Conservation (phyloP, 2,329 filamentous ascomycete genomes). For the Ceratocystis cacaofunesta region DNA sequence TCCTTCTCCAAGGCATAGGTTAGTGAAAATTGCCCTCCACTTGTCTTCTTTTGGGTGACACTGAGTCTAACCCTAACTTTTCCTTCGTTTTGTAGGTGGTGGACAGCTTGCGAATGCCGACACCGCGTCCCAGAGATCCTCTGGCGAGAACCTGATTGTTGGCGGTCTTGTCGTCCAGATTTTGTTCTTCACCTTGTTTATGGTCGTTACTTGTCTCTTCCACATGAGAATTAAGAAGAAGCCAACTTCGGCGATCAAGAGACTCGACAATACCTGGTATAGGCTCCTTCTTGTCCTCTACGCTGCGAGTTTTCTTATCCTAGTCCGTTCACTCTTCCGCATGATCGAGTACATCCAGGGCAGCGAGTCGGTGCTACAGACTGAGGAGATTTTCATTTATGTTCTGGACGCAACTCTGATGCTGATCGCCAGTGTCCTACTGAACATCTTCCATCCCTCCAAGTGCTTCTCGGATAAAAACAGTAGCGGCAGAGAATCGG, state of each 20-base stretch:
- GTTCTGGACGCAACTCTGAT: conserved; percentile 31
- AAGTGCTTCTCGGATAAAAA: background rate
- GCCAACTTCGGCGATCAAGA: conserved; percentile 19
- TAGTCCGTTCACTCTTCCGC: conserved; percentile 34
- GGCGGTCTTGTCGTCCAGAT: conserved; percentile 40
- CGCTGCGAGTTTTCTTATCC: conserved; percentile 27
- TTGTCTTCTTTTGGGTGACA: background rate
- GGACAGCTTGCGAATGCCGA: conserved; percentile 22
- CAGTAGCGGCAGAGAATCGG: background rate
- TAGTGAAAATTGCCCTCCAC: background rate
- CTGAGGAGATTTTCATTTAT: conserved; percentile 29
- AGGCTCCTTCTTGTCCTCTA: conserved; percentile 24
- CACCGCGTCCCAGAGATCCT: background rate
- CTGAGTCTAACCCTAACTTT: conserved; percentile 23
- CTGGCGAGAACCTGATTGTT: conserved; percentile 35
- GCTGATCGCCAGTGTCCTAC: conserved; percentile 17
- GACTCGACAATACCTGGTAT: conserved; percentile 21
- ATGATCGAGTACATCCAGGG: conserved; percentile 34
- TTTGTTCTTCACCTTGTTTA: conserved; percentile 37
- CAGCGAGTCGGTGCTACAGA: conserved; percentile 27
- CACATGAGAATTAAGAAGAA: conserved; percentile 23
- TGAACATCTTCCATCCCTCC: background rate
- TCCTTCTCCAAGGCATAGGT: background rate
- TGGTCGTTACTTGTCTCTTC: conserved; percentile 31
- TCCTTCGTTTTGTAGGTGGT: conserved; percentile 38